Evolutionary conservation across 73 alveolate species (phyloP), one percentile per base, ranked within the genome.

Genomic region (Paramecium pentaurelia): DNA sequence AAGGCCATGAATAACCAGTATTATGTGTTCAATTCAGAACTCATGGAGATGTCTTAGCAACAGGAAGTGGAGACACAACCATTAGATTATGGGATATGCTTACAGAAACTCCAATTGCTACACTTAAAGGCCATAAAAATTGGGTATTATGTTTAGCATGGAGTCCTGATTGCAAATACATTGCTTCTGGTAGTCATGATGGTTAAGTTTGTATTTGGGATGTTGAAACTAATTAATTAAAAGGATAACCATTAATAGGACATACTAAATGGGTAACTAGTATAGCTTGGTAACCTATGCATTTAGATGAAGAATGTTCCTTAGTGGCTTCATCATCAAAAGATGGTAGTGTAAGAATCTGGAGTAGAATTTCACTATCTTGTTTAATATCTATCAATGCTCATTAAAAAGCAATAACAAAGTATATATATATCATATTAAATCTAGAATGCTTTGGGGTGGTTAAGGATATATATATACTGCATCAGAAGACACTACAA

Each of bases 31-130:
- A 84, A 92, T 83, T 47, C 71, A 32, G 70, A 38, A 99, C 99
- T 8, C 99, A 97, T 95, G 98, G 99, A 5, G 93, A 94, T 49
- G 88, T 86, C 64, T 77, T 99, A 71, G 99, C 99, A 30, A 92
- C 99, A 0, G 99, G 99, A 12, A 97, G 99, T 12, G 99, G 99
- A n/a, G 99, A 99, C 93, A 95, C 99, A 14, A 97, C 98, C 0
- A 99, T 99, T 42, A 58, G 98, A 58, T 44, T 98, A 42, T 99
- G 99, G 99, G 99, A 99, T 93, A 95, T 99, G 93, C 84, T 93
- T 77, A 98, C 99, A 8, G 99, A 98, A 95, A 96, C 99, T 64
- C 99, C 99, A 18, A 92, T 86, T 84, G 94, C 94, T 84, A 95
- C 99, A 32, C 92, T 96, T 30, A 93, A 93, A 59, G 99, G 99